Evolutionary conservation across 176 grass and related monocot genomes (phyloP).

Genomic region (Puya raimondii): DNA sequence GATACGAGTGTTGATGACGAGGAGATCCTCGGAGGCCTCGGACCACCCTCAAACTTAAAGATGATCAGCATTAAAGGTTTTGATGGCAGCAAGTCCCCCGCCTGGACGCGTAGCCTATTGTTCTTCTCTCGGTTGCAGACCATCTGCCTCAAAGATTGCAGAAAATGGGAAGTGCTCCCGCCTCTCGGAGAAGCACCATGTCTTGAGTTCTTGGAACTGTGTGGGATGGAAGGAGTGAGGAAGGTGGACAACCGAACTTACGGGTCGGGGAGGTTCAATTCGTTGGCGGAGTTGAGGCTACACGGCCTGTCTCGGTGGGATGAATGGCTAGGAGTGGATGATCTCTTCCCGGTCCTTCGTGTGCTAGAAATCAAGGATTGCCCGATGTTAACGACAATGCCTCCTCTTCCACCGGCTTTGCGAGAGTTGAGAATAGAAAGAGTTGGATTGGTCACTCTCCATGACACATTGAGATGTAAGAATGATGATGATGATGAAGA

Average conservation of each 20-base stretch:
- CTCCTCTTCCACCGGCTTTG: not conserved
- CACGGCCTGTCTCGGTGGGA: not conserved
- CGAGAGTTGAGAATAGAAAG: not conserved
- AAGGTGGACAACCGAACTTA: not conserved
- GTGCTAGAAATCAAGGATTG: not conserved
- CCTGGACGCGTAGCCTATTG: not conserved
- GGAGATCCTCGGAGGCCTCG: not conserved
- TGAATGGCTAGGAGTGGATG: not conserved
- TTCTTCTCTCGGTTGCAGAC: not conserved
- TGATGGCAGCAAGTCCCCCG: not conserved
- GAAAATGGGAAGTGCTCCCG: not conserved
- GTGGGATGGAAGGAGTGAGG: not conserved
- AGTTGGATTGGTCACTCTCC: not conserved
- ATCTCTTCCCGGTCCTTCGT: not conserved
- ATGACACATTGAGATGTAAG: too few species aligned
- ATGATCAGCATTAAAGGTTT: not conserved
- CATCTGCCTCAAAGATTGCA: not conserved
- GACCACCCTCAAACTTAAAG: not conserved
- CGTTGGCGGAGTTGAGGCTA: not conserved
- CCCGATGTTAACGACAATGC: not conserved
- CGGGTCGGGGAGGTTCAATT: not conserved
- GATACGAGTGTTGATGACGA: not conserved
- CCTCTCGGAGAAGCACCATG: not conserved
- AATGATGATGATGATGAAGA: too few species aligned
- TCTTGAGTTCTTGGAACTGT: conserved; percentile 3